These are phyloP conservation scores for Corylus heterophylla DNA, from an alignment of 306 rosid species.

Conservation along the genomic window DNA sequence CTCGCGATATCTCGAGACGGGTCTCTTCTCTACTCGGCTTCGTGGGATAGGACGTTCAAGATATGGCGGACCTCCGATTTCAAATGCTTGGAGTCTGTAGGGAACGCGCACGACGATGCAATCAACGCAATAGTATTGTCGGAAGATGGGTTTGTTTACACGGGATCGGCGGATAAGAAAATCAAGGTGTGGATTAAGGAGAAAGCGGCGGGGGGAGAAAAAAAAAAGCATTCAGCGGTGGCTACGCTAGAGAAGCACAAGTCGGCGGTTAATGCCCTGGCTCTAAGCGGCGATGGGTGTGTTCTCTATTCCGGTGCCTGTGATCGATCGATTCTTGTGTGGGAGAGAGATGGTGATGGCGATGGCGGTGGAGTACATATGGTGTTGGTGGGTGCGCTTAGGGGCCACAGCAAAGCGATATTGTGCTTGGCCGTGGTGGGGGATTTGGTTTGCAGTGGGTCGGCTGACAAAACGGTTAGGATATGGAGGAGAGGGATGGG, in stretches of 20 bases:
- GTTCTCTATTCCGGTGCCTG: conserved; percentile 76
- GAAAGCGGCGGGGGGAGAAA: neutral
- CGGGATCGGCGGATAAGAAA: conserved; percentile 68
- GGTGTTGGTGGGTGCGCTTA: conserved; percentile 63
- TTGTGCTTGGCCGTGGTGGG: conserved; percentile 55
- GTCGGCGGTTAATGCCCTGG: conserved; percentile 71
- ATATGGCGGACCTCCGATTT: conserved; percentile 64
- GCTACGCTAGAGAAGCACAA: conserved; percentile 64
- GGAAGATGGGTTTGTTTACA: conserved; percentile 47
- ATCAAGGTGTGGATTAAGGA: conserved; percentile 59
- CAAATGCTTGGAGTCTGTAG: conserved; percentile 57
- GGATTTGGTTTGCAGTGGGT: conserved; percentile 73
- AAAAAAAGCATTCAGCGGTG: conserved; percentile 28
- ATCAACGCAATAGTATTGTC: conserved; percentile 57
- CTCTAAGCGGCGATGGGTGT: conserved; percentile 45
- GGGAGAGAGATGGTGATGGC: conserved; percentile 36
- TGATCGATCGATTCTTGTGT: conserved; percentile 66
- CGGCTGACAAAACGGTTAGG: conserved; percentile 67
- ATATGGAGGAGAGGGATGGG: conserved; percentile 60
- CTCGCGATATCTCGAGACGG: conserved; percentile 51
- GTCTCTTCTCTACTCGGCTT: conserved; percentile 62
- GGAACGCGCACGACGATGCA: conserved; percentile 73
- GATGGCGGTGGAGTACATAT: neutral
- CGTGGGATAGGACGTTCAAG: conserved; percentile 77
- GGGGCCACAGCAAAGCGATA: conserved; percentile 68